Evolutionary conservation across 2,329 filamentous ascomycete genomes (phyloP), one percentile per base, ranked within the genome.

Genomic region (Mycosphaerella sp.): DNA sequence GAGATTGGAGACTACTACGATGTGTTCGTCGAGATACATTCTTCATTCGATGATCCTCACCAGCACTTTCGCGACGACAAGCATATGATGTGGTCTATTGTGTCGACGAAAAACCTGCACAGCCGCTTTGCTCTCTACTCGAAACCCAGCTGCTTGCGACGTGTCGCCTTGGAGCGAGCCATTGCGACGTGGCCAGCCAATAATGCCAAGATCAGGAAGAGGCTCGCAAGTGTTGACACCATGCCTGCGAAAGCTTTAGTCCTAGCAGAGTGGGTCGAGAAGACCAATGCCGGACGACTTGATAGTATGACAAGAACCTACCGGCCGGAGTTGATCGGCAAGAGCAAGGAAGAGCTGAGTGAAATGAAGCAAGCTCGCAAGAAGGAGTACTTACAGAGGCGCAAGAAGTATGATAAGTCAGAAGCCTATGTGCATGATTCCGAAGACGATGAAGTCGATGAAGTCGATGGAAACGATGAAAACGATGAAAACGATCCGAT

Each of bases 1-100:
- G 64, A 69, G 41, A 63, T 67, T 53, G 73, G 73, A 21, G 73
- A 76, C 58, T 70, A 70, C 43, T 69, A 69, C 53, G 69, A 74
- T 48, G 63, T 73, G 3, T 59, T 75, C 65, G 69, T 10, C 62
- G 73, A 53, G 62, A 64, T 73, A 21, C 54, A 62, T 48, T 55
- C 56, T 2, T 61, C 64, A 6, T 57, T 61, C 45, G 53, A 48
- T 36, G 61, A 66, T 17, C 59, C 58, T 11, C 54, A 53, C 10
- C 64, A 59, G 43, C 45, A 59, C 8, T 67, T 54, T 14, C 53
- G 56, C 8, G 61, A 69, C 31, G 68, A 70, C 43, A 48, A 55
- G n/a, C 65, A 65, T n/a, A 67, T 72, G 6, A 53, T 68, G 11
- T 74, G 71, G 71, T 64, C 65, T 17, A 59, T 64, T 12, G 62